Percentiles rank a stretch among this genome's conserved stretches.
phyloP scores from a whole-genome alignment of 2,329 filamentous ascomycete genomes.

The Aureobasidium sp. region DNA sequence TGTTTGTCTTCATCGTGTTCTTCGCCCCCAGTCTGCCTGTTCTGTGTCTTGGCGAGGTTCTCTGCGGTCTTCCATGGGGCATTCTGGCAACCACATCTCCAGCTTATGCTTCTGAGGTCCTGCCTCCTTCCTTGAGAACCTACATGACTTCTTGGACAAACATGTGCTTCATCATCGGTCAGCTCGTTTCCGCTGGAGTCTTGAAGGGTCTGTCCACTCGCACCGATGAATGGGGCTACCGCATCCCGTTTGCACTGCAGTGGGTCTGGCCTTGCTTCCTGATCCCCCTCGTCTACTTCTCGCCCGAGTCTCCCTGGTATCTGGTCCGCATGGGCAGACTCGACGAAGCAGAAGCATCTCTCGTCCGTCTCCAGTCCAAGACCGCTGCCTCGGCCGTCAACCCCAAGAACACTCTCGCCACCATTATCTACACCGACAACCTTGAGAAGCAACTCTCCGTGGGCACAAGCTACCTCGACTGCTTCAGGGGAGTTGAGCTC shows the following conservation, averaged over 20 bases:
- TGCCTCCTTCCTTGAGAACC: conserved; percentile 51
- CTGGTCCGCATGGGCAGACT: conserved; percentile 30
- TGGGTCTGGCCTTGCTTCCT: conserved; percentile 29
- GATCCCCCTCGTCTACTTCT: conserved; percentile 26
- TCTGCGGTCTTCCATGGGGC: conserved; percentile 40
- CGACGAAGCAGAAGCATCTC: not conserved
- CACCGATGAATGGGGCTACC: not conserved
- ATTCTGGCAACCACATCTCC: conserved; percentile 30
- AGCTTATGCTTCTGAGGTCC: conserved; percentile 62
- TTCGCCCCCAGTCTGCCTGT: not conserved
- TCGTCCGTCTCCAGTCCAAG: not conserved
- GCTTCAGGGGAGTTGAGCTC: conserved; percentile 33
- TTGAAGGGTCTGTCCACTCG: conserved; percentile 16
- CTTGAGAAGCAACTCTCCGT: conserved; percentile 35
- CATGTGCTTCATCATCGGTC: conserved; percentile 55
- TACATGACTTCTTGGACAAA: conserved; percentile 55
- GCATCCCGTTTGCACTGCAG: conserved; percentile 27
- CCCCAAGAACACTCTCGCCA: not conserved
- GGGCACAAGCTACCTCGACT: conserved; percentile 33
- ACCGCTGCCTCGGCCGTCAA: not conserved
- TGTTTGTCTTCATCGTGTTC: conserved; percentile 47
- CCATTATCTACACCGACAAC: not conserved
- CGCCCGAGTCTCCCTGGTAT: conserved; percentile 32
- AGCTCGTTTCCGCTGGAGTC: conserved; percentile 42
- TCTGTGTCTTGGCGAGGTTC: conserved; percentile 23